Conservation (phyloP, 1,139 yeast species). For the Saccharomycopsis hybrid region DNA sequence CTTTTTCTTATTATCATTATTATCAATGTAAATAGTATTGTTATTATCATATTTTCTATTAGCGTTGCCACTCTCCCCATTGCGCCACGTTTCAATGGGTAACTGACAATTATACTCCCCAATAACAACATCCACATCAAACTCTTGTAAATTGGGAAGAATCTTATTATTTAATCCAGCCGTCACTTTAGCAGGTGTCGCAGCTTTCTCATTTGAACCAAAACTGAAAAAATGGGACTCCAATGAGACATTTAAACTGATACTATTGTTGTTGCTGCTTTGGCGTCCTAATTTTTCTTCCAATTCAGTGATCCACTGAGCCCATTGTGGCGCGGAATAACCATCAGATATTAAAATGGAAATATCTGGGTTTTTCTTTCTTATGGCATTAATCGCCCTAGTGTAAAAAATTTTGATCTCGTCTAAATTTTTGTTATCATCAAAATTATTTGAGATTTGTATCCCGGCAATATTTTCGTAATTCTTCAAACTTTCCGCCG, state of each 20-base stretch:
- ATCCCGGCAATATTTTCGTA: slow-evolving; percentile 72
- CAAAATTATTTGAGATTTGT: slow-evolving; percentile 82
- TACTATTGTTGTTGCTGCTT: slow-evolving; percentile 23
- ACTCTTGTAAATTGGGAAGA: slow-evolving; percentile 26
- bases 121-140: slow-evolving; percentile 62
- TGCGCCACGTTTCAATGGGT: slow-evolving; percentile 68
- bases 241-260: slow-evolving; percentile 53
- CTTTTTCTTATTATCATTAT: slow-evolving; percentile 25
- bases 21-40: too few relatives aligned
- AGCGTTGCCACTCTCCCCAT: slow-evolving; percentile 18
- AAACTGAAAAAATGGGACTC: slow-evolving; percentile 89
- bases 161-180: too few relatives aligned
- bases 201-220: slow-evolving; percentile 28
- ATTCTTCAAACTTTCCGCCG: slow-evolving; percentile 51
- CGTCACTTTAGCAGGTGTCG: too few relatives aligned
- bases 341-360: slow-evolving; percentile 88
- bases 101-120: slow-evolving; percentile 92
- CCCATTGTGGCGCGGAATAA: slow-evolving; percentile 87
- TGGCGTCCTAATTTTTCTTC: slow-evolving; percentile 29
- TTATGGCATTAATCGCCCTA: slow-evolving; percentile 58
- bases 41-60: too few relatives aligned
- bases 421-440: slow-evolving; percentile 46
- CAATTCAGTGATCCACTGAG: slow-evolving; percentile 49
- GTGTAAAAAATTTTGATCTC: slow-evolving; percentile 57
- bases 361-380: slow-evolving; percentile 46